Percentiles rank a stretch among this genome's conserved stretches.
phyloP scores from a whole-genome alignment of 768 basidiomycete genomes.

The Tephrocybe sp. region DNA sequence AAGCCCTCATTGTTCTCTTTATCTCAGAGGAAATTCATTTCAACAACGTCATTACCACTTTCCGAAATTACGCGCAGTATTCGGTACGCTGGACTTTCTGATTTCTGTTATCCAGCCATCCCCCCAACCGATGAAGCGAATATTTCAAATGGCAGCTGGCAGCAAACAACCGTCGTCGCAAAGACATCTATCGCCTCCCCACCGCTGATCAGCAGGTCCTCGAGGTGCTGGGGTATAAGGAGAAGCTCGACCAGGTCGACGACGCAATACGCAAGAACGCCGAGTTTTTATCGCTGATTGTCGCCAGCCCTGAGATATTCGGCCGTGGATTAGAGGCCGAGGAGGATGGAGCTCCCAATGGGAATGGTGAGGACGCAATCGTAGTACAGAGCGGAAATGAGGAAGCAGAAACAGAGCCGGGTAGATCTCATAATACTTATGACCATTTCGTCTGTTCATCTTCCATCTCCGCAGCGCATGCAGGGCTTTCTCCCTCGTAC shows the following conservation, averaged over 20 bases:
- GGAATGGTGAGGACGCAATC: too few species aligned
- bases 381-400: slow-evolving; percentile 10
- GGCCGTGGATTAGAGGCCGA: slow-evolving; percentile 45
- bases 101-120: not conserved
- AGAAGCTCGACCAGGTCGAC: slow-evolving; percentile 80
- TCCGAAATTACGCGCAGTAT: slow-evolving; percentile 73
- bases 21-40: slow-evolving; percentile 68
- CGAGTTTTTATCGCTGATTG: slow-evolving; percentile 71
- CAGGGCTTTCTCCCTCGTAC: slow-evolving; percentile 8
- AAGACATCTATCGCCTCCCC: slow-evolving; percentile 74
- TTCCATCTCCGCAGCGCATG: not conserved
- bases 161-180: slow-evolving; percentile 63
- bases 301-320: slow-evolving; percentile 82
- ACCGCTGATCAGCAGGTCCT: slow-evolving; percentile 69
- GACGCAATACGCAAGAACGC: slow-evolving; percentile 79
- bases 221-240: slow-evolving; percentile 67
- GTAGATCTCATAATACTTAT: slow-evolving; percentile 1
- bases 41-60: slow-evolving; percentile 71
- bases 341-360: slow-evolving; percentile 26
- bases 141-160: slow-evolving; percentile 38
- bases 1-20: slow-evolving; percentile 4
- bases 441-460: not conserved
- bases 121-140: slow-evolving; percentile 13
- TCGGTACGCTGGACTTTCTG: slow-evolving; percentile 48
- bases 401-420: slow-evolving; percentile 8